Evolutionary conservation across 176 grass and related monocot genomes (phyloP), one percentile per base, ranked within the genome.

Genomic region (Eleusine indica): DNA sequence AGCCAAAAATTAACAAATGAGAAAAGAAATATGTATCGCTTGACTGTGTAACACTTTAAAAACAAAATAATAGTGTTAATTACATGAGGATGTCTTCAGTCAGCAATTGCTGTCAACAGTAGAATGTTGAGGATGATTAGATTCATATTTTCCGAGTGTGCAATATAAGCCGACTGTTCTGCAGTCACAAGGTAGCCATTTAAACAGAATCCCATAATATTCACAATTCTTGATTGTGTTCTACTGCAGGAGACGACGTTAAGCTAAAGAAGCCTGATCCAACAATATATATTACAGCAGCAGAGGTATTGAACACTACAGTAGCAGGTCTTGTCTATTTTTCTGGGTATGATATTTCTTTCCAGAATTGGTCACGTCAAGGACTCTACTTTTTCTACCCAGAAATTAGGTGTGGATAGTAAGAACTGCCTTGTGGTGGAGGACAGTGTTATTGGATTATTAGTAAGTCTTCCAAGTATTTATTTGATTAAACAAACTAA

Each of bases 381-480:
- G 5, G 13, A 90, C 66, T 41, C 64, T 40, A 42, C 74, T 86
- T 90, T 74, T 86, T 58, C 32, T 58, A 42, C 80, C 43, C 75
- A 99, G 96, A 96, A 91, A 99, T 72, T 99, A 83, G 91, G 85
- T 37, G 78, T 94, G 17, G 80, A 89, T 67, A 88, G 48, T 32
- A 89, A 87, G 81, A 99, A 99, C 76, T 99, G 96, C 53, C 94
- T 99, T 70, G 93, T 99, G 14, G 93, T 99, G 75, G 96, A 99
- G 85, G 96, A 99, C 84, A 99, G 93, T 94, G 81, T 96, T 29
- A 99, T 96, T 86, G 96, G 96, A 78, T 88, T 99, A 81, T 93
- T 89, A 68, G 93, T 91, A 94, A 37, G 83, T 72, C 43, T 77
- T 89, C 47, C 9, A 51, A 80, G 1, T 42, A 75, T 19, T n/a